Conservation (phyloP, 2,329 filamentous ascomycete genomes). For the Stachybotrys elegans region DNA sequence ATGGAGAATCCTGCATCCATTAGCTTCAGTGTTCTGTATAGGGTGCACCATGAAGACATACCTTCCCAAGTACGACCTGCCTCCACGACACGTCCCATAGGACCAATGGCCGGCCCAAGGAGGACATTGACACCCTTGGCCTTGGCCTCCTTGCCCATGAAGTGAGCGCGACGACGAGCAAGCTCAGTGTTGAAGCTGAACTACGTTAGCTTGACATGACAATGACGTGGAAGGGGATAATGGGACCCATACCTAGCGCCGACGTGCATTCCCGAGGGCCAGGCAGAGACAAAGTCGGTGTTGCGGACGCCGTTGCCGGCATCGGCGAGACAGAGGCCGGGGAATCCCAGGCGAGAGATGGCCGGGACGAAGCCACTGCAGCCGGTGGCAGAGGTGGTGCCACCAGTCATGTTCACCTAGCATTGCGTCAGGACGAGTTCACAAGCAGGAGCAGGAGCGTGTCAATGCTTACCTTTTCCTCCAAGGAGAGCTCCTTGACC, state of each 20-base stretch:
- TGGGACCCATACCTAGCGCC: conserved; percentile 44
- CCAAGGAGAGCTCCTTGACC: conserved; percentile 58
- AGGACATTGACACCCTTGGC: conserved; percentile 47
- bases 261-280: conserved; percentile 41
- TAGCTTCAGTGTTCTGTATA: background rate
- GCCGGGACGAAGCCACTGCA: conserved; percentile 46
- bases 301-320: conserved; percentile 44
- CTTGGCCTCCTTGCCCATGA: conserved; percentile 54
- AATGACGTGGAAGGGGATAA: background rate
- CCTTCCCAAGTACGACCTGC: conserved; percentile 2
- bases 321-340: conserved; percentile 44
- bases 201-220: background rate
- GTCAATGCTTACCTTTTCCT: conserved; percentile 52
- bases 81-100: background rate
- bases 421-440: background rate
- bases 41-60: background rate
- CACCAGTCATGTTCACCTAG: conserved; percentile 34
- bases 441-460: background rate
- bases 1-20: conserved; percentile 51
- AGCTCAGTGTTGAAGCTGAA: conserved; percentile 33
- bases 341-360: conserved; percentile 41
- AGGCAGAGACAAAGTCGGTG: conserved; percentile 43
- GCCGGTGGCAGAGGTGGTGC: background rate
- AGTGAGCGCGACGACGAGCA: conserved; percentile 42
- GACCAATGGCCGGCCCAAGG: conserved; percentile 1